Evolutionary conservation across 2,329 filamentous ascomycete species (phyloP).

Genomic region (Alternaria alternata): DNA sequence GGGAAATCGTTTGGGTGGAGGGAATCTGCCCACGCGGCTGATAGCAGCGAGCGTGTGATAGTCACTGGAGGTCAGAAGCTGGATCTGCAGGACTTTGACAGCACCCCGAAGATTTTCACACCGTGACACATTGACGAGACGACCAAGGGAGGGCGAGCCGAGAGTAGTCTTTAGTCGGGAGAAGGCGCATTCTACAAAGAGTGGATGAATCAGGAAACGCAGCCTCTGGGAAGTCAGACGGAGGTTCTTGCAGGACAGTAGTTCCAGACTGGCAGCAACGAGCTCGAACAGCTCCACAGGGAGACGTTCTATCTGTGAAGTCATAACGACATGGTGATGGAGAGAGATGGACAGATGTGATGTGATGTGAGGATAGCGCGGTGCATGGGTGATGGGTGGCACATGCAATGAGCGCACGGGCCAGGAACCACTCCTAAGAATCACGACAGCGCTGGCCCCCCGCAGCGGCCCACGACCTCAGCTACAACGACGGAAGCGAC

Average conservation of each 20-base stretch:
- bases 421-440: constrained; percentile 5
- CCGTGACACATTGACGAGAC: constrained; percentile 27
- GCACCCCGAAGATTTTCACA: constrained; percentile 24
- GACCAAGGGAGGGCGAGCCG: constrained; percentile 33
- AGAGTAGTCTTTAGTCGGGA: constrained; percentile 34
- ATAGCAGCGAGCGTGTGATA: constrained; percentile 33
- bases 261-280: constrained; percentile 26
- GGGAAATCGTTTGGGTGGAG: constrained; percentile 41
- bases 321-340: constrained; percentile 20
- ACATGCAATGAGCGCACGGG: constrained; percentile 1
- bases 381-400: not conserved
- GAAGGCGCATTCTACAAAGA: constrained; percentile 35
- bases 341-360: not conserved
- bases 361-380: not conserved
- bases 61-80: constrained; percentile 33
- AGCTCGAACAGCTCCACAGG: constrained; percentile 42
- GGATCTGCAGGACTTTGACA: constrained; percentile 34
- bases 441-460: constrained; percentile 19
- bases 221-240: constrained; percentile 38
- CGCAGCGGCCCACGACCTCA: constrained; percentile 2
- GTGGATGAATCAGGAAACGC: constrained; percentile 28
- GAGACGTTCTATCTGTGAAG: constrained; percentile 35
- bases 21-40: constrained; percentile 32
- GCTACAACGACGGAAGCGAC: constrained; percentile 8
- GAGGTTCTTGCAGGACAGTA: constrained; percentile 27